Base-by-base conservation (phyloP, 768 basidiomycete species). In the Lepiota subincarnata region DNA sequence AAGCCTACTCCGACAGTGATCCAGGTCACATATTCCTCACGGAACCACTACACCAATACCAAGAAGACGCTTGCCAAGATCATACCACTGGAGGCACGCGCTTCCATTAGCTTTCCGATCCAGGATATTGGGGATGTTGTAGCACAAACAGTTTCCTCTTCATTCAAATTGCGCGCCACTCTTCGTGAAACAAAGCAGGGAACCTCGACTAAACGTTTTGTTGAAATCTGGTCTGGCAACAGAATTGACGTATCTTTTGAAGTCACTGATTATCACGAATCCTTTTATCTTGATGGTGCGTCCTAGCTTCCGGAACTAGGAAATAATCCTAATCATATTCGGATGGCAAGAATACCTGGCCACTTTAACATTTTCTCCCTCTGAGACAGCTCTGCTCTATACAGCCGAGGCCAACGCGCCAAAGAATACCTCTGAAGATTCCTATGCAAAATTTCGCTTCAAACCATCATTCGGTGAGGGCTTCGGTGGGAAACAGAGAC, bases 401-500 rank as follows among this genome's bases (percentile, higher is more conserved):
- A 73, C 75, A 3, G 87, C 86, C 2, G 87, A 88, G 60, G 73
- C 66, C 0, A 82, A 79, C 13, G 57, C 51, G 8, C 67, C 68
- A 3, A 50, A 61, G n/a, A 58, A 42, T 38, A 65, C 56, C 8
- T 54, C 66, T 12, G 53, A 62, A 0, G 69, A 73, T 57, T 68
- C 70, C 2, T 75, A 68, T 52, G 62, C 65, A 16, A 79, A 78
- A 50, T 87, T 82, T 57, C 67, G 72, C 20, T 89, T 77, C 62
- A 69, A 60, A 0, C 84, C 86, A 4, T 72, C 77, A 41, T 81
- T 86, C 55, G 88, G 87, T 0, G 87, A 90, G 65, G 75, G 75
- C 4, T 62, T 85, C n/a, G 62, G 64, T 3, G 77, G 76, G 3
- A 82, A 77, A 62, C 77, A 73, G 54, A 66, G 70, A 3, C 83